Evolutionary conservation across 2,329 filamentous ascomycete species (phyloP).

Genomic region (Colletotrichum caudatum): DNA sequence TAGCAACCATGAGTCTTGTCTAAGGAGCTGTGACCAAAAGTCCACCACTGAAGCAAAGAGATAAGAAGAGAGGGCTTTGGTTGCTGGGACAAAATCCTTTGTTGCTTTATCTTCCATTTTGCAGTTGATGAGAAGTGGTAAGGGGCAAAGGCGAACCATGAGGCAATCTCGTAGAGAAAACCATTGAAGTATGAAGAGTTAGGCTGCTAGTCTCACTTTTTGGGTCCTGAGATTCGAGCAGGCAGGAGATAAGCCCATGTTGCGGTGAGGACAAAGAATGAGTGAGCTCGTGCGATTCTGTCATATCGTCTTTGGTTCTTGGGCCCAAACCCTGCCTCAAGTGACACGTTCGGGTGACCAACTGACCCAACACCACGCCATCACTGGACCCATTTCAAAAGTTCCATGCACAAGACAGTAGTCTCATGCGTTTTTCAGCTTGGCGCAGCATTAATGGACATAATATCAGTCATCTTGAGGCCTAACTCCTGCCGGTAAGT

Average conservation of each 20-base stretch:
- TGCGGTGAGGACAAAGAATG: too few relatives aligned
- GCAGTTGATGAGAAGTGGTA: not conserved
- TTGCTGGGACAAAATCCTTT: not conserved
- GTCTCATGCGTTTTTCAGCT: not conserved
- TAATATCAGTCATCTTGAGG: not conserved
- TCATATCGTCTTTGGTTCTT: too few relatives aligned
- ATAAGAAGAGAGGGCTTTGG: not conserved
- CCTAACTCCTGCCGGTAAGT: not conserved
- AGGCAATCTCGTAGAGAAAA: too few relatives aligned
- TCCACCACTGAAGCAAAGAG: not conserved
- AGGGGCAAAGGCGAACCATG: not conserved
- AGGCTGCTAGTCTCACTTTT: too few relatives aligned
- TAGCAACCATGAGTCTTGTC: not conserved
- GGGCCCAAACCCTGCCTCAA: too few relatives aligned
- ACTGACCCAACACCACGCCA: not conserved
- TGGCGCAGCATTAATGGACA: not conserved
- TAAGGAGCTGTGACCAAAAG: not conserved
- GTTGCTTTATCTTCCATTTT: not conserved
- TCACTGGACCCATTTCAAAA: not conserved
- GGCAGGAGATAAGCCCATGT: too few relatives aligned
- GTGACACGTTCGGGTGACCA: not conserved
- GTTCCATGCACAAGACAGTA: not conserved
- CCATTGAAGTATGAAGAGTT: too few relatives aligned
- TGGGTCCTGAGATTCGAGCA: too few relatives aligned
- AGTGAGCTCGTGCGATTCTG: too few relatives aligned